phyloP scores from a whole-genome alignment of 192 early-diverging fungal genomes.

The Podila verticillata region DNA sequence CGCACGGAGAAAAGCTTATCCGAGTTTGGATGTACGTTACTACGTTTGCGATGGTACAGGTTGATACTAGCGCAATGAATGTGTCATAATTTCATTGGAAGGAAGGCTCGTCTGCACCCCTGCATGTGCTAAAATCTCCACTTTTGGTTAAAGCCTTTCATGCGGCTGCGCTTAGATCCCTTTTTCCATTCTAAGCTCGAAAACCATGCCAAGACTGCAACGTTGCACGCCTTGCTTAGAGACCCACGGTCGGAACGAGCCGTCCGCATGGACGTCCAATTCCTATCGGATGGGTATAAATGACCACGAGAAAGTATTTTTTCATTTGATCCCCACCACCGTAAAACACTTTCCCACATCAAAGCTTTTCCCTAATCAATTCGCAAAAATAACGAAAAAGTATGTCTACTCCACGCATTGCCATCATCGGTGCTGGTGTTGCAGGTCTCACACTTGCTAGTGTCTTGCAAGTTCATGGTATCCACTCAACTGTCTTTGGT shows the following conservation, averaged over 20 bases:
- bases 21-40: too few species aligned
- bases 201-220: slow-evolving; percentile 1
- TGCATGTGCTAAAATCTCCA: too few species aligned
- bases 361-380: neutral
- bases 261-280: neutral
- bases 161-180: too few species aligned
- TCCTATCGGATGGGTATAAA: slow-evolving; percentile 2
- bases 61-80: too few species aligned
- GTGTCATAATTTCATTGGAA: too few species aligned
- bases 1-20: too few species aligned
- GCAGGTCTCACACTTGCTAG: slow-evolving; percentile 60
- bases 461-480: slow-evolving; percentile 54
- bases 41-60: too few species aligned
- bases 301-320: neutral
- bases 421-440: slow-evolving; percentile 61
- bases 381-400: neutral
- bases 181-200: too few species aligned
- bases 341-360: slow-evolving; percentile 4
- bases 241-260: neutral
- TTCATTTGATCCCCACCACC: slow-evolving; percentile 4
- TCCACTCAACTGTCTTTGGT: slow-evolving; percentile 51
- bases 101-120: too few species aligned
- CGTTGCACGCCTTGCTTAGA: neutral
- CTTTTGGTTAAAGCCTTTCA: too few species aligned
- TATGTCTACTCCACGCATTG: slow-evolving; percentile 36